Percentiles rank a stretch among this genome's conserved stretches.
These are phyloP conservation scores for Exserohilum rostratum DNA, from an alignment of 2,329 filamentous ascomycete species.

Conservation along the genomic window DNA sequence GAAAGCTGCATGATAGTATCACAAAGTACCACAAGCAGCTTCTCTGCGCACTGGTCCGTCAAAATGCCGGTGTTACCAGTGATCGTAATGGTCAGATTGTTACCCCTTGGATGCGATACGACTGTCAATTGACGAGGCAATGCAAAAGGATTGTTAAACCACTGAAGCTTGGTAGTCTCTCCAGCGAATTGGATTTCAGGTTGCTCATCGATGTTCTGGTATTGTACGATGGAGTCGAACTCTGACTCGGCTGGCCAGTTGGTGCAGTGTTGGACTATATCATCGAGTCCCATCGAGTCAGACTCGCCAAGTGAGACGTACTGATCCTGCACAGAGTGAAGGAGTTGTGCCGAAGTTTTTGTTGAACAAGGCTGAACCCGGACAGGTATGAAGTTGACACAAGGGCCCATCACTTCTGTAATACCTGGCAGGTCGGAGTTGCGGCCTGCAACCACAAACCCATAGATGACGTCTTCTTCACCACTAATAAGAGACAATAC, in stretches of 20 bases:
- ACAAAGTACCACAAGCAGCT: too few species aligned
- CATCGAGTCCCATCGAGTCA: neutral
- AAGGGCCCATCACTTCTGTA: neutral
- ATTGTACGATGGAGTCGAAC: neutral
- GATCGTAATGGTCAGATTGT: too few species aligned
- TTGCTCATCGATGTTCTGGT: neutral
- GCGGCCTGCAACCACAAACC: neutral
- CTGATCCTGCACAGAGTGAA: neutral
- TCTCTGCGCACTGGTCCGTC: too few species aligned
- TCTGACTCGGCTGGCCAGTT: neutral
- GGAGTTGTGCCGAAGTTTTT: neutral
- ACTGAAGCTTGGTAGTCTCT: too few species aligned
- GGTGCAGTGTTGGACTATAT: neutral
- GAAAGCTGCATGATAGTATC: too few species aligned
- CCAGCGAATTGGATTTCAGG: too few species aligned
- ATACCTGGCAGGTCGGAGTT: neutral
- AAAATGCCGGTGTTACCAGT: too few species aligned
- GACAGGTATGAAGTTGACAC: neutral
- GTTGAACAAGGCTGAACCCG: neutral
- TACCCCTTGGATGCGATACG: too few species aligned
- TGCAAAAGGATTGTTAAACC: too few species aligned
- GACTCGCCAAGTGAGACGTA: neutral
- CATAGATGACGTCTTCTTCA: neutral
- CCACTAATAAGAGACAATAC: neutral
- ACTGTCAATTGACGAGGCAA: too few species aligned